Conservation (phyloP, 163 green algal species). For the Trebouxia gelatinosa region DNA sequence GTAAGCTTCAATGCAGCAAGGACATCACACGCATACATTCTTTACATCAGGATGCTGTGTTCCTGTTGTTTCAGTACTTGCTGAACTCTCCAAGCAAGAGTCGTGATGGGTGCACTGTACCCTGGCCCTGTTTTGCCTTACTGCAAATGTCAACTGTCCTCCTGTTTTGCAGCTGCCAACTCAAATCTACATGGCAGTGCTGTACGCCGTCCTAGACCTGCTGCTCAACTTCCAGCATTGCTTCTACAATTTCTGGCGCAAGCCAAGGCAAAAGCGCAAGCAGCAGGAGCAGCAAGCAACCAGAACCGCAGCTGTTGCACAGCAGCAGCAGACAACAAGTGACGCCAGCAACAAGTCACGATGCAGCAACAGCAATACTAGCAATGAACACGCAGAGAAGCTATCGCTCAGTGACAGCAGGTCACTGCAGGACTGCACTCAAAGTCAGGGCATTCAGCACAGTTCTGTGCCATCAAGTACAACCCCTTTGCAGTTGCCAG, state of each 20-base stretch:
- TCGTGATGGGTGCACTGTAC: no score
- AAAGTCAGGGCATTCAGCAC: not conserved
- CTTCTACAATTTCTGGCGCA: slow-evolving; percentile 4
- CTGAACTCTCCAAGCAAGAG: no score
- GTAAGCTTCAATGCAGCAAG: not conserved
- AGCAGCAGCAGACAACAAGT: not conserved
- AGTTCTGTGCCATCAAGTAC: not conserved
- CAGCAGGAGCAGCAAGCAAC: not conserved
- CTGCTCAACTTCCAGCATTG: slow-evolving; percentile 22
- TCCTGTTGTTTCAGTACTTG: no score
- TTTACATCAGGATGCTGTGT: no score
- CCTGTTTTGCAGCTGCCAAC: slow-evolving; percentile 10
- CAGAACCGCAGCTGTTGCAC: not conserved
- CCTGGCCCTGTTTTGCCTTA: no score
- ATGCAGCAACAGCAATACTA: not conserved
- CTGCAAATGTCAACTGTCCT: no score
- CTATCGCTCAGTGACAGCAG: not conserved
- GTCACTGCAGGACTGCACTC: not conserved
- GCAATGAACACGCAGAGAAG: not conserved
- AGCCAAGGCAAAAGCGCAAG: not conserved
- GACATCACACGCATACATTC: no score
- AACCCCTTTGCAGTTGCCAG: not conserved
- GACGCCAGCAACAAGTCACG: not conserved
- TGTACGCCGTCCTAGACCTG: slow-evolving; percentile 2
- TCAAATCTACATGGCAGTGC: slow-evolving; percentile 15